A percentile compares a stretch with the other conserved stretches of the same genome.
phyloP scores from a whole-genome alignment of 2,329 filamentous ascomycete species.

The Claviceps sorghi region DNA sequence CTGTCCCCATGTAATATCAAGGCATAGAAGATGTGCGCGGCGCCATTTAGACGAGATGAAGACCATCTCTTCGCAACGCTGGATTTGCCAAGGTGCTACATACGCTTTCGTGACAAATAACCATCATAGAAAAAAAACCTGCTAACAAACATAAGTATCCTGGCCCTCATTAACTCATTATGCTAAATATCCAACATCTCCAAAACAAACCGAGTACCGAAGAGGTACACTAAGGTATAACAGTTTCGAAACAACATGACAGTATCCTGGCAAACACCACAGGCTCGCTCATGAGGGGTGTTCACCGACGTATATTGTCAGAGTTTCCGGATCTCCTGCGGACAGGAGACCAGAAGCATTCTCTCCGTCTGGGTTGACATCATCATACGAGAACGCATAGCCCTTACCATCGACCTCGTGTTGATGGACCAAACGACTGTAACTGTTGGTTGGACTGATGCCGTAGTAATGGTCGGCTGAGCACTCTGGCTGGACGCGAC shows the following conservation, averaged over 20 bases:
- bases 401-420: constrained; percentile 44
- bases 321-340: constrained; percentile 10
- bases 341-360: constrained; percentile 30
- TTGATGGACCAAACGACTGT: constrained; percentile 44
- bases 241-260: background rate
- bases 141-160: background rate
- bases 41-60: too few species aligned
- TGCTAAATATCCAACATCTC: background rate
- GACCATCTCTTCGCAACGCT: too few species aligned
- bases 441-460: constrained; percentile 35
- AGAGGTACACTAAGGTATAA: background rate
- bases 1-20: too few species aligned
- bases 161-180: background rate
- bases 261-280: too few species aligned
- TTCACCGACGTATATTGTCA: constrained; percentile 18
- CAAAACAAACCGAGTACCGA: background rate
- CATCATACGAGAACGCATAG: constrained; percentile 55
- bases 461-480: constrained; percentile 28
- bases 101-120: too few species aligned
- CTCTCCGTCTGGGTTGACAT: constrained; percentile 43
- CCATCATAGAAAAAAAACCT: too few species aligned
- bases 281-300: constrained; percentile 3
- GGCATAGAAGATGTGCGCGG: too few species aligned
- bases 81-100: too few species aligned
- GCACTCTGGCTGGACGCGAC: constrained; percentile 29